phyloP scores from a whole-genome alignment of 192 early-diverging fungal genomes.

The Rhizophagus clarus region DNA sequence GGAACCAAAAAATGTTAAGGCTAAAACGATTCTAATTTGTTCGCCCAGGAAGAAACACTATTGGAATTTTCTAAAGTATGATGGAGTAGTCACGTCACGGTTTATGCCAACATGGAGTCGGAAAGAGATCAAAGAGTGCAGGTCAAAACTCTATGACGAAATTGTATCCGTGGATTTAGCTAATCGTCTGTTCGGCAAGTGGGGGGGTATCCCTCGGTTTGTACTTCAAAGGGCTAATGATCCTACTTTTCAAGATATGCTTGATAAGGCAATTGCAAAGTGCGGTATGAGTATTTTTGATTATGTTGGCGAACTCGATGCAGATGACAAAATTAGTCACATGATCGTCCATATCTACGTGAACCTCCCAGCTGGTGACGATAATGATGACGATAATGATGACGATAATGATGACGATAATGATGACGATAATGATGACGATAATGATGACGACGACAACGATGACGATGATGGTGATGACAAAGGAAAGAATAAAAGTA shows the following conservation, averaged over 20 bases:
- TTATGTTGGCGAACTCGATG: neutral
- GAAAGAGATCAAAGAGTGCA: neutral
- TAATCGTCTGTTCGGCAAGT: neutral
- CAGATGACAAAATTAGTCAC: neutral
- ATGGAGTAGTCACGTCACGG: neutral
- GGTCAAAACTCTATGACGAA: neutral
- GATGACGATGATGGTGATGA: too few relatives aligned
- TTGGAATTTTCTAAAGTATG: neutral
- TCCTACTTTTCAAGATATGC: neutral
- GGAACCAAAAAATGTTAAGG: neutral
- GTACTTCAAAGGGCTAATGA: neutral
- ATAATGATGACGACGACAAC: too few relatives aligned
- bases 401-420: too few relatives aligned
- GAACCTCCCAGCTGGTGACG: neutral
- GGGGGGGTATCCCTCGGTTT: neutral
- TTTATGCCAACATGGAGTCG: neutral
- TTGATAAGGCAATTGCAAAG: neutral
- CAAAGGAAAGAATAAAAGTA: neutral
- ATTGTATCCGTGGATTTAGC: too few relatives aligned
- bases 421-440: too few relatives aligned
- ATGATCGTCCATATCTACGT: neutral
- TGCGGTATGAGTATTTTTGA: neutral
- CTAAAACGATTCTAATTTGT: conserved; percentile 28
- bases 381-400: too few relatives aligned
- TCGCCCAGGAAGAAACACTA: neutral